Percentiles rank a stretch among this genome's conserved stretches.
These are phyloP conservation scores for Phytophthora meadii DNA, from an alignment of 352 stramenopile genomes.

Conservation along the genomic window DNA sequence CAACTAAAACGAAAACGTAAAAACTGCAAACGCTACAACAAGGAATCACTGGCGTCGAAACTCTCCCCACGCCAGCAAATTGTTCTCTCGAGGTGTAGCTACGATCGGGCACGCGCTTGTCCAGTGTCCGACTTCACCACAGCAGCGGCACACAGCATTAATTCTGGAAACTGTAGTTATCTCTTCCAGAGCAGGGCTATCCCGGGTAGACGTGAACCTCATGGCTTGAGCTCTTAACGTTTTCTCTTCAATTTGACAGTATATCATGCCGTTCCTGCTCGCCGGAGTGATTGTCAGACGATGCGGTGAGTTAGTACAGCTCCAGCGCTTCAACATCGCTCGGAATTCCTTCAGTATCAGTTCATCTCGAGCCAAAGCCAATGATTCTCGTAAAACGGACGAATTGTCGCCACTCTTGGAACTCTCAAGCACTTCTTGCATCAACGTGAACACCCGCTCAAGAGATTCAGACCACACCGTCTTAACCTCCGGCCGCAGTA, in stretches of 20 bases:
- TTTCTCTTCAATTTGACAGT: slow-evolving; percentile 29
- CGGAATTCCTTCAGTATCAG: slow-evolving; percentile 32
- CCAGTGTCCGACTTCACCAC: slow-evolving; percentile 5
- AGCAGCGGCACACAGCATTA: not conserved
- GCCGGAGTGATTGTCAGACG: slow-evolving; percentile 27
- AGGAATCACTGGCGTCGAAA: no score
- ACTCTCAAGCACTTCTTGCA: slow-evolving; percentile 18
- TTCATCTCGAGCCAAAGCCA: slow-evolving; percentile 23
- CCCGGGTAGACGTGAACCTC: slow-evolving; percentile 9
- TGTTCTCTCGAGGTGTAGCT: not conserved
- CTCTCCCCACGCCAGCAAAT: not conserved
- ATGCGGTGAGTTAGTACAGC: slow-evolving; percentile 15
- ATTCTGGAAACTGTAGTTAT: no score
- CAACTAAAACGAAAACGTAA: no score
- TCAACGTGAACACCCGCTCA: slow-evolving; percentile 36
- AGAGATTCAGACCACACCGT: slow-evolving; percentile 38
- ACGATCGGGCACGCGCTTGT: slow-evolving; percentile 1
- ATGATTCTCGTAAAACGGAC: slow-evolving; percentile 3
- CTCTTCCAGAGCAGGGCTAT: slow-evolving; percentile 3
- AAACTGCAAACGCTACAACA: no score
- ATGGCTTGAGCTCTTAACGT: slow-evolving; percentile 4
- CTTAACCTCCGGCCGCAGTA: slow-evolving; percentile 31
- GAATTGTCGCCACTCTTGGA: slow-evolving; percentile 2
- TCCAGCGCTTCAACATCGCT: slow-evolving; percentile 32
- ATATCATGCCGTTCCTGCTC: slow-evolving; percentile 11